Base-by-base conservation (phyloP, 1,284 basidiomycete species). In the Inonotus obliquus region DNA sequence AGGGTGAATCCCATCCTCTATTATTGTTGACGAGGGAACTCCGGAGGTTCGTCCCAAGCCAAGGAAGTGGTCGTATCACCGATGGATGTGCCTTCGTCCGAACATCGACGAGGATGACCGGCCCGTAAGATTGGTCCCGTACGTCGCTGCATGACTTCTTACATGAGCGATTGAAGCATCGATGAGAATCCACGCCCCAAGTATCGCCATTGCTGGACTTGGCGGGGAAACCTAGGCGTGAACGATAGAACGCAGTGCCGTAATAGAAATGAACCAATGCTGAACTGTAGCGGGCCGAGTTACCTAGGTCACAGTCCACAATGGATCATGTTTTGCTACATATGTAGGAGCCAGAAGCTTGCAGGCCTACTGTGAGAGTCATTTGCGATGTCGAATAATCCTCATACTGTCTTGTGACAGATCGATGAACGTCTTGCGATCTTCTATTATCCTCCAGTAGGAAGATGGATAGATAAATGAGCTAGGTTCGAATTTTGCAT, bases 381-480 rank as follows among this genome's bases (percentile, higher is more conserved):
- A 14, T 4, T 35, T 32, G 10, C 51, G 5, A 52, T 4, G 17
- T 27, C 35, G 32, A 17, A 11, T 17, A n/a, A 1, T 13, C 14
- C n/a, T 52, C 32, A 19, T 17, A 1, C 17, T 35, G 32, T 35
- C 51, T 52, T 35, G 32, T 52, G 51, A 52, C 27, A 35, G 17
- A 35, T 52, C 21, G 17, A 35, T 35, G 32, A 52, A 35, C 32
- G 51, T 19, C 21, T 27, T 35, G 6, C 32, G 25, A 35, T 9
- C 51, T 52, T 52, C 51, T 35, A 52, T 52, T 52, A 52, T 52
- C 32, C 51, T 52, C 51, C 4, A 27, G 32, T 52, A 52, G 32
- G n/a, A 52, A 52, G 51, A 52, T 35, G 51, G 51, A 52, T 14
- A 23, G 51, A 52, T 52, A 52, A 35, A 52, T 52, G 51, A 52